These are phyloP conservation scores for Alternaria ethzedia DNA, from an alignment of 2,329 filamentous ascomycete genomes.

Conservation along the genomic window DNA sequence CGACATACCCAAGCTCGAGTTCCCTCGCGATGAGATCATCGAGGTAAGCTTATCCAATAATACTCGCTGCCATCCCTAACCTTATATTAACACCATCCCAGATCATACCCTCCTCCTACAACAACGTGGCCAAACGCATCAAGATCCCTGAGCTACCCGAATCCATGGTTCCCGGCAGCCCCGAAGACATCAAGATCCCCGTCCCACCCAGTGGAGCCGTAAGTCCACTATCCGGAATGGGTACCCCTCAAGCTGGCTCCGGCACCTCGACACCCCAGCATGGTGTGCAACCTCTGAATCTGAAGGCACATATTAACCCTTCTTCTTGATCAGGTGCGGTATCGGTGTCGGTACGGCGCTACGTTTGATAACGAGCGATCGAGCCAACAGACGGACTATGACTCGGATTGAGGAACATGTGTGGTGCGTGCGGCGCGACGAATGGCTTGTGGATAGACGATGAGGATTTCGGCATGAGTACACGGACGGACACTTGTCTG, in stretches of 20 bases:
- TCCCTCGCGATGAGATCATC: slow-evolving; percentile 96
- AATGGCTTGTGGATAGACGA: background rate
- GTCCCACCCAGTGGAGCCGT: slow-evolving; percentile 65
- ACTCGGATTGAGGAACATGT: slow-evolving; percentile 5
- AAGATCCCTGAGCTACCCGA: slow-evolving; percentile 74
- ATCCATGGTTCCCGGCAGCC: slow-evolving; percentile 75
- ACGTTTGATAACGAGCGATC: slow-evolving; percentile 31
- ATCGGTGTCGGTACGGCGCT: slow-evolving; percentile 22
- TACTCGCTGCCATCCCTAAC: background rate
- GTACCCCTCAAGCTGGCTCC: slow-evolving; percentile 38
- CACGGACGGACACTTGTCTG: background rate
- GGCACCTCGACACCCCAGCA: slow-evolving; percentile 7
- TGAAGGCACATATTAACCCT: slow-evolving; percentile 12
- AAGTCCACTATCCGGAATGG: slow-evolving; percentile 52
- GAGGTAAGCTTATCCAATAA: slow-evolving; percentile 61
- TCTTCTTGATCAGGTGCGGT: slow-evolving; percentile 11
- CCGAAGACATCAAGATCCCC: slow-evolving; percentile 81
- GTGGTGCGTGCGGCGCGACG: background rate
- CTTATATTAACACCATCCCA: slow-evolving; percentile 26
- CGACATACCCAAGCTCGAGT: slow-evolving; percentile 90
- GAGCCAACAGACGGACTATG: slow-evolving; percentile 29
- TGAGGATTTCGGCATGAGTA: background rate
- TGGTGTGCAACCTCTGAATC: slow-evolving; percentile 4
- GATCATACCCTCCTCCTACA: slow-evolving; percentile 96
- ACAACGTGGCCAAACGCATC: slow-evolving; percentile 92